Conservation (phyloP, 1,284 basidiomycete genomes). For the Volvariella surrecta region DNA sequence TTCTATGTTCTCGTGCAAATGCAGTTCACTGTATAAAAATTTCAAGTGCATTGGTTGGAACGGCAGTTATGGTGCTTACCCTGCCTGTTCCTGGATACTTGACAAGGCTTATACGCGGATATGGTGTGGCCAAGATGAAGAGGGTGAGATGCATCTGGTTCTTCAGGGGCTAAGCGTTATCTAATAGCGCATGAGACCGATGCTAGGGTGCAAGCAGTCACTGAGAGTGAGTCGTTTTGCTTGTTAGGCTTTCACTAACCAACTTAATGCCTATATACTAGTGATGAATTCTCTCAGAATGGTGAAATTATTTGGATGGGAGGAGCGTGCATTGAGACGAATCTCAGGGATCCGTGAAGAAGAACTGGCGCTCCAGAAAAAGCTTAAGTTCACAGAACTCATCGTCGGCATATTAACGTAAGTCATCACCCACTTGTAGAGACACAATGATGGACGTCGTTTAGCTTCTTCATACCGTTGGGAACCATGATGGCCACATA, state of each 20-base stretch:
- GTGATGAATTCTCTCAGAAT: background rate
- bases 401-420: background rate
- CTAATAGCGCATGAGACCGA: background rate
- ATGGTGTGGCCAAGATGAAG: background rate
- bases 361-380: conserved; percentile 28
- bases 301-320: conserved; percentile 62
- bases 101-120: background rate
- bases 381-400: background rate
- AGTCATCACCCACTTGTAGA: conserved; percentile 23
- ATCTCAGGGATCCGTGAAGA: conserved; percentile 42
- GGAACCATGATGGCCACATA: conserved; percentile 58
- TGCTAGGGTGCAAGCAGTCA: background rate
- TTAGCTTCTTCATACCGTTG: conserved; percentile 49
- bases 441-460: conserved; percentile 9
- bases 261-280: background rate
- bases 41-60: background rate
- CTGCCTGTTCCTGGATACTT: background rate
- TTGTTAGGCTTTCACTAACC: background rate
- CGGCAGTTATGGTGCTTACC: background rate
- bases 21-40: background rate
- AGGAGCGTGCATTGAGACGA: conserved; percentile 40
- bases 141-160: background rate
- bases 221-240: background rate
- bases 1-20: too few species aligned
- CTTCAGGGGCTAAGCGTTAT: background rate